Evolutionary conservation across 2,329 filamentous ascomycete species (phyloP), one percentile per base, ranked within the genome.

Genomic region (Alternaria rosae): DNA sequence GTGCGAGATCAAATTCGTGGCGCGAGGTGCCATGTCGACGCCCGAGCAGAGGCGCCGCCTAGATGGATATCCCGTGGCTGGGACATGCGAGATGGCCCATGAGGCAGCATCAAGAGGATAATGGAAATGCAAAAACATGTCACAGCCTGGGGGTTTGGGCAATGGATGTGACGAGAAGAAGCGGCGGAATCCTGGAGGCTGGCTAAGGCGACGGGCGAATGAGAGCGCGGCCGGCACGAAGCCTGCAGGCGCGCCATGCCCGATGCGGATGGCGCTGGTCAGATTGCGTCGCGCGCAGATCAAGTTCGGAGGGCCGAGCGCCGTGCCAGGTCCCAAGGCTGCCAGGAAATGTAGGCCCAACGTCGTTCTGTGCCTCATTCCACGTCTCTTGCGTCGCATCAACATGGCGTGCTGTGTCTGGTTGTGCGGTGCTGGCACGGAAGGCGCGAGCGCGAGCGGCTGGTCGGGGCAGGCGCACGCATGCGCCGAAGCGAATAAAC

Each of bases 231-330:
- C 30, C 56, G 44, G 23, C 54, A 43, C 50, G n/a, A 6, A 23
- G 26, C 17, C 20, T 54, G 59, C 59, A 58, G 50, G 4, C n/a
- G 44, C 23, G 59, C 62, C 47, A 55, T 26, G 21, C 54, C 35
- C 26, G 11, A 17, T 47, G 26, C 35, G 43, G 47, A 45, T 51
- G 52, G 55, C 45, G 51, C 26, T 30, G 45, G 55, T 55, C 28
- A 62, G 64, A 53, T 45, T 62, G 38, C 52, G 45, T 35, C 51
- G 54, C 35, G 56, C 61, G 66, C 64, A 67, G 70, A 71, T 71
- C 69, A 60, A 59, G 68, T 70, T 69, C 69, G 62, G 54, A 28
- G 41, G 62, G 35, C 59, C 54, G n/a, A 57, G 57, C 60, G 62
- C 20, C 38, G 54, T 26, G 42, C 23, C 28, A 21, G n/a, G 30